Conservation (phyloP, 2,329 filamentous ascomycete species). For the Penicillium sp. region DNA sequence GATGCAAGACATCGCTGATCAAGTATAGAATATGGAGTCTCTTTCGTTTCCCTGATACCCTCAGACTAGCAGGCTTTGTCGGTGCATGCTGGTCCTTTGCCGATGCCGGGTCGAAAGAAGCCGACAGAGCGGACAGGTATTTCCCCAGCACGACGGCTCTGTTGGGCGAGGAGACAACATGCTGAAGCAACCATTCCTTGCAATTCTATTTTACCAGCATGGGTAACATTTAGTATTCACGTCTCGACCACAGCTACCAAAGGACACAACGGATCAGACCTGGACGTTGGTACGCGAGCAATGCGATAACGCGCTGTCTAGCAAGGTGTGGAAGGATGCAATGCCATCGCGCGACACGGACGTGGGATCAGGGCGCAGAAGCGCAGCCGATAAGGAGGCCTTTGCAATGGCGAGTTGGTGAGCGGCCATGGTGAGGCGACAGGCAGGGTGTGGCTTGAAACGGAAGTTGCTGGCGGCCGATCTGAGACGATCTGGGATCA, state of each 20-base stretch:
- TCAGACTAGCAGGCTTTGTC: constrained; percentile 13
- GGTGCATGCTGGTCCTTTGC: constrained; percentile 12
- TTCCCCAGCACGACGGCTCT: constrained; percentile 68
- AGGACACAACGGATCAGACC: constrained; percentile 61
- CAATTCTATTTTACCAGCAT: constrained; percentile 60
- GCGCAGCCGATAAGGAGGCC: constrained; percentile 69
- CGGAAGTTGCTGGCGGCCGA: background rate
- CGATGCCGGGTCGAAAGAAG: constrained; percentile 47
- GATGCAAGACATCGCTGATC: constrained; percentile 72
- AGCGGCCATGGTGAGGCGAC: constrained; percentile 56
- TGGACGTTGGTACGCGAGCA: constrained; percentile 81
- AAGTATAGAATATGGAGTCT: constrained; percentile 74
- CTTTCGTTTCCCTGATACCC: constrained; percentile 61
- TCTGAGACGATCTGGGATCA: background rate
- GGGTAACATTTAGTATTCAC: constrained; percentile 34
- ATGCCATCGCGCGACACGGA: constrained; percentile 67
- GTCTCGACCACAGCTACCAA: constrained; percentile 19
- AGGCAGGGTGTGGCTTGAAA: background rate
- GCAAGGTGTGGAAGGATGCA: constrained; percentile 62
- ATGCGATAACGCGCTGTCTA: constrained; percentile 62
- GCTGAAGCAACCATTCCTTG: constrained; percentile 77
- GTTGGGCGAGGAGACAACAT: constrained; percentile 64
- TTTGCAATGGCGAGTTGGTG: constrained; percentile 73
- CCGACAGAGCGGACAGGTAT: constrained; percentile 67
- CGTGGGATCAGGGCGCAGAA: constrained; percentile 70